Conservation (phyloP, 805 yeast genomes). For the Wickerhamomyces bisporus region DNA sequence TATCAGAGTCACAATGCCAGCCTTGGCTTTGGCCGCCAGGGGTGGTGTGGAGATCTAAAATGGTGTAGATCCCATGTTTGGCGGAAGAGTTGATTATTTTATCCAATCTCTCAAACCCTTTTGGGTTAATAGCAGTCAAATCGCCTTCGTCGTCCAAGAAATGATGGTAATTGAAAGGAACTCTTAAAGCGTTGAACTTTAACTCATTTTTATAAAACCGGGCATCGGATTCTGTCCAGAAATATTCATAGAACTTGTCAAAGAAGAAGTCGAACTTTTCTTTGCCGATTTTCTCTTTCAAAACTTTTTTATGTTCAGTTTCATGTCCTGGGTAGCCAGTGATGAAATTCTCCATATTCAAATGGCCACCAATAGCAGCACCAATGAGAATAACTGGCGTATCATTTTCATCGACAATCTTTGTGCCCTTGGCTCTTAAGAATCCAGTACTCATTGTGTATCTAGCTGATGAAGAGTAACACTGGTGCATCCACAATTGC, state of each 20-base stretch:
- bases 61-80: constrained; percentile 41
- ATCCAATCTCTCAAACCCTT: constrained; percentile 42
- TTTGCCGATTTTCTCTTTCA: constrained; percentile 36
- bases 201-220: constrained; percentile 34
- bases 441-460: no score
- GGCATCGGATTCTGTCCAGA: constrained; percentile 48
- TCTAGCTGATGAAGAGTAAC: no score
- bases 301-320: constrained; percentile 41
- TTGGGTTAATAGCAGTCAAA: constrained; percentile 35
- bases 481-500: no score
- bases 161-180: constrained; percentile 49
- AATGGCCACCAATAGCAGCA: constrained; percentile 44
- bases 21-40: constrained; percentile 55
- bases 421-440: constrained; percentile 40
- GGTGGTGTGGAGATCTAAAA: constrained; percentile 43
- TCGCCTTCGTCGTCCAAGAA: constrained; percentile 42
- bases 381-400: constrained; percentile 40
- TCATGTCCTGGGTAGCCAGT: constrained; percentile 53
- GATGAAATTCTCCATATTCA: constrained; percentile 53
- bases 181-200: constrained; percentile 41
- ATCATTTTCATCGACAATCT: constrained; percentile 40
- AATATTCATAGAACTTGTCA: constrained; percentile 47
- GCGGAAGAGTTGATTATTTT: constrained; percentile 39
- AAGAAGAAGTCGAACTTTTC: constrained; percentile 46
- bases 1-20: constrained; percentile 46